phyloP scores from a whole-genome alignment of 768 basidiomycete species.

The Russula virescens region DNA sequence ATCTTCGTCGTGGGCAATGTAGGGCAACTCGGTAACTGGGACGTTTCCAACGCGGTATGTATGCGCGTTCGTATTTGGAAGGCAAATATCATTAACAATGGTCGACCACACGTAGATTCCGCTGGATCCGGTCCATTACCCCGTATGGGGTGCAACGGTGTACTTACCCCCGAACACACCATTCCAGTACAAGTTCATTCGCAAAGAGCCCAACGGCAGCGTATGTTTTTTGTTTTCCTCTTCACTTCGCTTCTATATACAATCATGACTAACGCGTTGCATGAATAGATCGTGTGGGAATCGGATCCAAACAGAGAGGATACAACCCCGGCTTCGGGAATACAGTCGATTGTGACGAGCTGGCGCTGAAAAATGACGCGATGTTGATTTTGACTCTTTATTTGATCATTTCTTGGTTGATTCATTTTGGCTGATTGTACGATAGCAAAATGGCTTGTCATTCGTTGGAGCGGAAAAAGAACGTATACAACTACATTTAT shows the following conservation, averaged over 20 bases:
- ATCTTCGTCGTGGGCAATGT: conserved; percentile 41
- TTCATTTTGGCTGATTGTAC: background rate
- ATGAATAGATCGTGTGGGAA: conserved; percentile 46
- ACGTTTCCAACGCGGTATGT: conserved; percentile 41
- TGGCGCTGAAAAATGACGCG: conserved; percentile 37
- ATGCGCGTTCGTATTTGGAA: background rate
- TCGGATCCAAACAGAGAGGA: conserved; percentile 52
- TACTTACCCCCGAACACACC: conserved; percentile 42
- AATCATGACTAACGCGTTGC: background rate
- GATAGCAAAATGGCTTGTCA: too few relatives aligned
- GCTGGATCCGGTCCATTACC: conserved; percentile 47
- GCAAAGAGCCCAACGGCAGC: conserved; percentile 45
- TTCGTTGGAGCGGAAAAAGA: too few relatives aligned
- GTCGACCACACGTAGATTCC: conserved; percentile 39
- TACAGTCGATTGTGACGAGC: conserved; percentile 36
- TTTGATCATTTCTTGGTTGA: background rate
- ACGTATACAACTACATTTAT: too few relatives aligned
- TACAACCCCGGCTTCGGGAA: conserved; percentile 32
- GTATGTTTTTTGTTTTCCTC: conserved; percentile 26
- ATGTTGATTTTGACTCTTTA: background rate
- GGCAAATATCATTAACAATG: background rate
- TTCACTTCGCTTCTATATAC: background rate
- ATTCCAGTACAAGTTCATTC: conserved; percentile 59
- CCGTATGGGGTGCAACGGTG: conserved; percentile 48
- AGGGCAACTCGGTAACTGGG: conserved; percentile 50